Evolutionary conservation across 495 filamentous ascomycete genomes (phyloP).

Genomic region (Lophium mytilinum): DNA sequence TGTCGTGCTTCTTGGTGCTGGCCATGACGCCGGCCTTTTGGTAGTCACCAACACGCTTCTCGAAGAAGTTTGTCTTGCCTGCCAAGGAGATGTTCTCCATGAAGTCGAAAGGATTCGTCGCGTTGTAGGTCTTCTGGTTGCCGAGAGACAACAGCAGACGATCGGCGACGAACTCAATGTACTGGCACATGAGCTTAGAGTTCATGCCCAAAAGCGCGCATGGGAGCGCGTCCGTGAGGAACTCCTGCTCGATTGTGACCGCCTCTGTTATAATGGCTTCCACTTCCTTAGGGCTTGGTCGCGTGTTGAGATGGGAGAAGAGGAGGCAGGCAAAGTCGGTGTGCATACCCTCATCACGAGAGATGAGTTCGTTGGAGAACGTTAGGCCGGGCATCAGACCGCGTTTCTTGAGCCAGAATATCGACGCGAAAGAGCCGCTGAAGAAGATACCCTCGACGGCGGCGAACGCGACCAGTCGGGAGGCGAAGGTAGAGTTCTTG

Average conservation of each 20-base stretch:
- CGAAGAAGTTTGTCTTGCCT: conserved; percentile 99
- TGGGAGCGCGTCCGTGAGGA: conserved; percentile 91
- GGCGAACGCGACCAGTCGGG: conserved; percentile 93
- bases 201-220: conserved; percentile 95
- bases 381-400: conserved; percentile 97
- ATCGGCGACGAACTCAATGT: conserved; percentile 99
- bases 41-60: conserved; percentile 99
- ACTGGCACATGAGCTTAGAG: conserved; percentile 93
- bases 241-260: conserved; percentile 92
- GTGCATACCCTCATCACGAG: conserved; percentile 97
- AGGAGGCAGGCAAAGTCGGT: conserved; percentile 97
- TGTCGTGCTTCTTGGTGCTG: conserved; percentile 70
- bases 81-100: conserved; percentile 99
- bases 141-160: conserved; percentile 86
- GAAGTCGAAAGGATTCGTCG: conserved; percentile 96
- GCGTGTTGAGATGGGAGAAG: conserved; percentile 89
- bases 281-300: conserved; percentile 72
- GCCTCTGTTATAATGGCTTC: conserved; percentile 88
- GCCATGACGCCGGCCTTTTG: conserved; percentile 99
- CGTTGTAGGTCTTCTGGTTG: conserved; percentile 86
- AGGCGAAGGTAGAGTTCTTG: conserved; percentile 84
- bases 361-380: conserved; percentile 99
- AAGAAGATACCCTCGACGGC: conserved; percentile 99
- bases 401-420: conserved; percentile 99
- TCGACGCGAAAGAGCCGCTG: conserved; percentile 96